These are phyloP conservation scores for Pichia sp. DNA, from an alignment of 1,139 yeast genomes.

Conservation along the genomic window DNA sequence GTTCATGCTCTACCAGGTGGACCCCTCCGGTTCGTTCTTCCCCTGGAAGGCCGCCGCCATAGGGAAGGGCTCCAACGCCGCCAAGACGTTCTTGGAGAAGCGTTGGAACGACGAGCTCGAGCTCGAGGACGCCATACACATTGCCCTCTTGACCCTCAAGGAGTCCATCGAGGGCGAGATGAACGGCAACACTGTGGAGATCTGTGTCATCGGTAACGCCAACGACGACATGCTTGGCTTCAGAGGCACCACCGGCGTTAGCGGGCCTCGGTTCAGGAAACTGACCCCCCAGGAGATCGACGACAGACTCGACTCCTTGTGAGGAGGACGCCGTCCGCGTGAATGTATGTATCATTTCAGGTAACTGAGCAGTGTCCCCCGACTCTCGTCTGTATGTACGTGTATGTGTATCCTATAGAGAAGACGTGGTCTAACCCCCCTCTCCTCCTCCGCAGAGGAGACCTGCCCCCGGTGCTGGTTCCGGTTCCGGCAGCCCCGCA, in stretches of 20 bases:
- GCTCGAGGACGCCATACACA: conserved; percentile 96
- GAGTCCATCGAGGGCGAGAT: conserved; percentile 98
- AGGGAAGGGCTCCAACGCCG: conserved; percentile 91
- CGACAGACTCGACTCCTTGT: conserved; percentile 90
- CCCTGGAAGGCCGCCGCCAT: conserved; percentile 99
- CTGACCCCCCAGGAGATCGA: conserved; percentile 86
- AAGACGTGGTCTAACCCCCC: too few species aligned
- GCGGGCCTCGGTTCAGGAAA: conserved; percentile 86
- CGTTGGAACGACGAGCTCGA: conserved; percentile 97
- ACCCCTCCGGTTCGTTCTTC: conserved; percentile 96
- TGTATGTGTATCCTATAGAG: too few species aligned
- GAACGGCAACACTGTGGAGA: conserved; percentile 94
- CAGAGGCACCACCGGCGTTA: conserved; percentile 68
- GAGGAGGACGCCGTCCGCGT: conserved; percentile 17
- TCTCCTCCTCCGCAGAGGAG: background rate
- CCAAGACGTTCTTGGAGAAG: conserved; percentile 94
- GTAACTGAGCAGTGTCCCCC: too few species aligned
- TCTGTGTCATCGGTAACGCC: conserved; percentile 81
- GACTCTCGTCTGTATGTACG: too few species aligned
- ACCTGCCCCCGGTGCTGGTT: background rate
- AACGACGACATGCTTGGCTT: conserved; percentile 80
- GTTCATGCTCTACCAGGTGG: conserved; percentile 89
- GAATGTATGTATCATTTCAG: background rate
- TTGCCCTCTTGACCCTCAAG: conserved; percentile 87
- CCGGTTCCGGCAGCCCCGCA: background rate